Base-by-base conservation (phyloP, 768 basidiomycete species). In the Lentinula sp. region DNA sequence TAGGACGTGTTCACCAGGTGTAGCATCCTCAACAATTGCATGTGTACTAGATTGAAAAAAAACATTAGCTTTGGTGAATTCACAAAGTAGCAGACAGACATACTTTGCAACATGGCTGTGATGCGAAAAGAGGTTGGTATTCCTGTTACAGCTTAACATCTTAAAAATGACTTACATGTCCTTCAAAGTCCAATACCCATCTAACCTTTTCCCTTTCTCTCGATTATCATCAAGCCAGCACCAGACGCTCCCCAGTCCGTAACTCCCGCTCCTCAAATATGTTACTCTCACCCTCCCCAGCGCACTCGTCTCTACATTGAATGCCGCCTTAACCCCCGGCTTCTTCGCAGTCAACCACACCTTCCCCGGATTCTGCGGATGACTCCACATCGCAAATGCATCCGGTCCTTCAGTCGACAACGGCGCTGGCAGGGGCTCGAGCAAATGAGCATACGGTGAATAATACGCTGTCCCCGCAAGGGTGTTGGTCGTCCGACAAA, bases 171-270 rank as follows among this genome's bases (percentile, higher is more conserved):
- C 46, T 48, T 1, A 56, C 55, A 56, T 56, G 45, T 56, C 20
- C 7, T 56, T 39, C 39, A 56, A 20, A 43, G 37, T 16, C 55
- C 55, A 56, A 20, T 39, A 56, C 7, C 55, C 55, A 33, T 56
- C 39, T 41, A 56, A 12, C 41, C 41, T 37, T 32, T 18, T 56
- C 23, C 55, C 55, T 5, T 28, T 39, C 5, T 37, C 12, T 12
- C 55, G n/a, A 23, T 56, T 32, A 32, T 56, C 41, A 43, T 56
- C 55, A 15, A 56, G 23, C 55, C 55, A 56, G 32, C 55, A 56
- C n/a, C n/a, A 41, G 15, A 41, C n/a, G n/a, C 39, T 56, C 16
- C 55, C 55, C 23, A 56, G 23, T 4, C 55, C 55, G 16, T 42
- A 56, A 20, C 37, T 56, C 55, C 43, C 41, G 45, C 55, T 56